A percentile compares a stretch with the other conserved stretches of the same genome.
Conservation (phyloP, 176 grass and related monocot genomes). For the Juncus inflexus region DNA sequence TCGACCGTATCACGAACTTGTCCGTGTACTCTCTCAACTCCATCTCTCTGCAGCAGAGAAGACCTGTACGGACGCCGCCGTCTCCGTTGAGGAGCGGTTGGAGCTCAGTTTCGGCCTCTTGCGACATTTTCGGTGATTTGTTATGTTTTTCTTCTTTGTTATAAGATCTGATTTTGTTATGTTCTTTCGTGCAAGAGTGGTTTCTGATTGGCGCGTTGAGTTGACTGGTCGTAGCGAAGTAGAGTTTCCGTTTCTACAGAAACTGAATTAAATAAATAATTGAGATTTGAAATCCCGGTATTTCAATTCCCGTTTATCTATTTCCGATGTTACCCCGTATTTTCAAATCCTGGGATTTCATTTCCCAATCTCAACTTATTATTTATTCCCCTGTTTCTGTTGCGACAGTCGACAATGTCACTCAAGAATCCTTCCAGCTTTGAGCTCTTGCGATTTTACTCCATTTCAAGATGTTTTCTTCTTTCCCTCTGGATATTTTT, state of each 20-base stretch:
- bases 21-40: slow-evolving; percentile 79
- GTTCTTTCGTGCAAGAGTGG: not conserved
- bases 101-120: not conserved
- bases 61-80: slow-evolving; percentile 24
- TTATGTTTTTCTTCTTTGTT: not conserved
- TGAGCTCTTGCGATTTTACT: too few species aligned
- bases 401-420: too few species aligned
- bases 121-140: slow-evolving; percentile 22
- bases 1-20: slow-evolving; percentile 73
- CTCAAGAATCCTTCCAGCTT: too few species aligned
- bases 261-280: too few species aligned
- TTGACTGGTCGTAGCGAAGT: not conserved
- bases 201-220: slow-evolving; percentile 17
- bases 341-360: too few species aligned
- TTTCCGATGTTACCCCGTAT: too few species aligned
- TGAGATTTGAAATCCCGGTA: too few species aligned
- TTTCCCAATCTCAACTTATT: too few species aligned
- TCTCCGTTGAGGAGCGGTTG: slow-evolving; percentile 40
- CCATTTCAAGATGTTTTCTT: too few species aligned
- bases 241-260: not conserved
- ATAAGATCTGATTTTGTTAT: not conserved
- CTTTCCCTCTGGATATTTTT: too few species aligned
- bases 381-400: too few species aligned
- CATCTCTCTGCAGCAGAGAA: slow-evolving; percentile 66
- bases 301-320: too few species aligned